These are phyloP conservation scores for Pisolithus sp. DNA, from an alignment of 768 basidiomycete species.

Conservation along the genomic window DNA sequence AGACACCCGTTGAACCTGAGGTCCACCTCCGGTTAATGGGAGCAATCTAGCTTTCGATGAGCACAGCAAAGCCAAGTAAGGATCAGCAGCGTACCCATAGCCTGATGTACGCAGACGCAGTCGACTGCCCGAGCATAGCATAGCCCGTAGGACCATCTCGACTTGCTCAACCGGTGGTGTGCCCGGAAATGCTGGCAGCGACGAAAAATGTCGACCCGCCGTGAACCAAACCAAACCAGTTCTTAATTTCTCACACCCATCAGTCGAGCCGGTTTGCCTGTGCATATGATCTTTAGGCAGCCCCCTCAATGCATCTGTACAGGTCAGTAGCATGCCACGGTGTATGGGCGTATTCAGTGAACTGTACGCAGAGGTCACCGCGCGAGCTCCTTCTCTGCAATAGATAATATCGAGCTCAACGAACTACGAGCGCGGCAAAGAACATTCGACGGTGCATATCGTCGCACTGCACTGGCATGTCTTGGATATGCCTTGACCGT, in stretches of 20 bases:
- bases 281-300: too few relatives aligned
- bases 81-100: conserved; percentile 13
- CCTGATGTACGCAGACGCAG: conserved; percentile 17
- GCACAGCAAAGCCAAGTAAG: not conserved
- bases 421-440: conserved; percentile 76
- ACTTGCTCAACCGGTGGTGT: not conserved
- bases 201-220: conserved; percentile 2
- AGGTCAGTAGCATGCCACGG: conserved; percentile 11
- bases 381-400: conserved; percentile 43
- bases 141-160: conserved; percentile 17
- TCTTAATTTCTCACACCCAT: conserved; percentile 1
- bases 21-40: conserved; percentile 5
- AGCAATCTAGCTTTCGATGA: conserved; percentile 15
- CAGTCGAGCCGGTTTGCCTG: conserved; percentile 14
- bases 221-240: conserved; percentile 12
- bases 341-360: not conserved
- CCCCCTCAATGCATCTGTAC: conserved; percentile 18
- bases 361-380: conserved; percentile 35
- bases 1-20: conserved; percentile 7
- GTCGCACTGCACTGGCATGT: conserved; percentile 65
- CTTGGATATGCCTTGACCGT: conserved; percentile 71
- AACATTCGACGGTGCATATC: conserved; percentile 81
- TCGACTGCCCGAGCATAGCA: conserved; percentile 16
- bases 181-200: not conserved
- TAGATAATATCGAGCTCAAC: conserved; percentile 54